phyloP scores from a whole-genome alignment of 2,329 filamentous ascomycete genomes.

The Talaromyces albobiverticillius region DNA sequence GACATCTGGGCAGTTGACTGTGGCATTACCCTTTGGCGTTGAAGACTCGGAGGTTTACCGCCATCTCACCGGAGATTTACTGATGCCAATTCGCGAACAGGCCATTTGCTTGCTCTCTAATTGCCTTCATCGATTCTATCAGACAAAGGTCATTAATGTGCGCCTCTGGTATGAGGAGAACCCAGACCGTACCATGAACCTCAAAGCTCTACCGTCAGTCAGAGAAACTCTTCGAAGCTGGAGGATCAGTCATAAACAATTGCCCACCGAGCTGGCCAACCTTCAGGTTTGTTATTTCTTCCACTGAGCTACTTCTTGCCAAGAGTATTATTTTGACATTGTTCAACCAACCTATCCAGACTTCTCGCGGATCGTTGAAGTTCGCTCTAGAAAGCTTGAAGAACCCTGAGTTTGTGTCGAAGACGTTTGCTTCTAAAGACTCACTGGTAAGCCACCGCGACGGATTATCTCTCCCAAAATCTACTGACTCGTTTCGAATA shows the following conservation, averaged over 20 bases:
- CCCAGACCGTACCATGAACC: conserved; percentile 63
- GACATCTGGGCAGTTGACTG: conserved; percentile 71
- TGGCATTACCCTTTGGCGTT: conserved; percentile 83
- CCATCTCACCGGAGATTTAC: conserved; percentile 69
- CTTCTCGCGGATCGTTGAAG: conserved; percentile 29
- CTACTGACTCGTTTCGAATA: not conserved
- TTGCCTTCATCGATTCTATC: conserved; percentile 77
- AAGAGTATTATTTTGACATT: not conserved
- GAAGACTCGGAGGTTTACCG: conserved; percentile 77
- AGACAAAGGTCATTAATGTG: conserved; percentile 72
- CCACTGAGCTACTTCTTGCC: not conserved
- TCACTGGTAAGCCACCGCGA: conserved; percentile 27
- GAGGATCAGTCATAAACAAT: conserved; percentile 63
- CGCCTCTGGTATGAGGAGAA: conserved; percentile 81
- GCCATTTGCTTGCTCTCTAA: conserved; percentile 75
- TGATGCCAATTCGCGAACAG: conserved; percentile 72
- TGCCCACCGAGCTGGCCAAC: conserved; percentile 42
- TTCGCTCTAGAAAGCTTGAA: conserved; percentile 62
- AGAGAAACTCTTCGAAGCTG: conserved; percentile 61
- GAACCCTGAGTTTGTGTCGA: conserved; percentile 66
- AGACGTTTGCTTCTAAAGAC: conserved; percentile 62
- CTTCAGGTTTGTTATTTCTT: conserved; percentile 24
- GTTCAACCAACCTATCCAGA: conserved; percentile 17
- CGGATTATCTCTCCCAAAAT: conserved; percentile 9
- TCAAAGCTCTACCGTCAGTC: conserved; percentile 54